Conservation (phyloP, 768 basidiomycete genomes). For the Candolleomyces eurysporus region DNA sequence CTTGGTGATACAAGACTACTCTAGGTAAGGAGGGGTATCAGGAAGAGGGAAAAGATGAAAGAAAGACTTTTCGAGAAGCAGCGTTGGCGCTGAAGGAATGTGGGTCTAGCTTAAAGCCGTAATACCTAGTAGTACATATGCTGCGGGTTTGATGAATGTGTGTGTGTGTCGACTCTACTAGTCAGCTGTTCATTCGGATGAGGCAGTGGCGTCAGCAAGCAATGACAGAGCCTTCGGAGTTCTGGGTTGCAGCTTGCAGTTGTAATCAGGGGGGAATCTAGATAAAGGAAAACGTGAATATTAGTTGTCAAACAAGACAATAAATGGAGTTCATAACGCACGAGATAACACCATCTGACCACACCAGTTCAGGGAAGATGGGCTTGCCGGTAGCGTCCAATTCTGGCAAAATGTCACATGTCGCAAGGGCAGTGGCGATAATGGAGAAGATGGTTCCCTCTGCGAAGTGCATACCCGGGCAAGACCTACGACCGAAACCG, state of each 20-base stretch:
- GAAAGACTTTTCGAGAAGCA: no score
- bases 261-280: conserved; percentile 7
- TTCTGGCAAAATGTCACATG: conserved; percentile 14
- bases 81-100: no score
- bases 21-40: no score
- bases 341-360: conserved; percentile 2
- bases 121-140: neutral
- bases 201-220: neutral
- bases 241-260: neutral
- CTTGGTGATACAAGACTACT: no score
- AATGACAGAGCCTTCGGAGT: neutral
- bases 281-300: neutral
- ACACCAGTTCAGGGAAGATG: conserved; percentile 10
- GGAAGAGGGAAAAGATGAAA: no score
- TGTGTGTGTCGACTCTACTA: neutral
- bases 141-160: neutral
- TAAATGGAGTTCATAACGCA: neutral
- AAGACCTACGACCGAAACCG: conserved; percentile 38
- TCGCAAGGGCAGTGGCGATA: conserved; percentile 14
- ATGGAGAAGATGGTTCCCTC: conserved; percentile 15
- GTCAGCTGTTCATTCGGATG: neutral
- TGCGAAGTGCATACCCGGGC: conserved; percentile 23
- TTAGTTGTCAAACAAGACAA: neutral
- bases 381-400: conserved; percentile 12
- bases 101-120: neutral